A percentile compares a stretch with the other conserved stretches of the same genome.
Evolutionary conservation across 371 early-diverging fungal species (phyloP).

Genomic region (Lichtheimia hyalospora): DNA sequence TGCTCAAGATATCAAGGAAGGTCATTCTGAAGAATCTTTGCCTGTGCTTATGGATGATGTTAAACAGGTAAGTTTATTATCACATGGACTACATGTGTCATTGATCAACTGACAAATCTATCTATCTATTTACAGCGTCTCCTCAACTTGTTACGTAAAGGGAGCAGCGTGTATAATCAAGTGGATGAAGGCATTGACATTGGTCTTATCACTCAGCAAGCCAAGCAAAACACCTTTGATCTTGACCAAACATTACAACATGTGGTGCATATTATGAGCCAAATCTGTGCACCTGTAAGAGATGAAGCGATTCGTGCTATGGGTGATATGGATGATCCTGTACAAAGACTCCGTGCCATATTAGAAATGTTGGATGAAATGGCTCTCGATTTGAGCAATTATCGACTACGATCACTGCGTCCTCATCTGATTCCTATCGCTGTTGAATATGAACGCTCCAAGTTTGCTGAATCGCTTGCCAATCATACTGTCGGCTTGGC

Average conservation of each 20-base stretch:
- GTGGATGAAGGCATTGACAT: conserved; percentile 65
- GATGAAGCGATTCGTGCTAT: conserved; percentile 59
- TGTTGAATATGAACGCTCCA: conserved; percentile 67
- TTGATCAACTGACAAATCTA: background rate
- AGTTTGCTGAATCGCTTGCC: conserved; percentile 57
- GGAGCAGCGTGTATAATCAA: conserved; percentile 26
- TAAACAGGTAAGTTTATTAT: conserved; percentile 41
- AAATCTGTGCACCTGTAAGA: conserved; percentile 77
- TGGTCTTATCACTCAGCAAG: conserved; percentile 58
- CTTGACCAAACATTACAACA: conserved; percentile 37
- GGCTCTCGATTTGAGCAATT: conserved; percentile 78
- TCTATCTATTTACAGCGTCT: conserved; percentile 31
- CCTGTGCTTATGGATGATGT: conserved; percentile 55
- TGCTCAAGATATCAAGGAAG: conserved; percentile 48
- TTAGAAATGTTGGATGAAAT: conserved; percentile 66
- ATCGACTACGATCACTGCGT: conserved; percentile 57
- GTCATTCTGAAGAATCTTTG: conserved; percentile 36
- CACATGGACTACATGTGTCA: background rate
- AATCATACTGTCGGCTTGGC: conserved; percentile 43
- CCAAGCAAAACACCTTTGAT: conserved; percentile 47
- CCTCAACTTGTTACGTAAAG: conserved; percentile 33
- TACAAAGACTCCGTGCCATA: conserved; percentile 44
- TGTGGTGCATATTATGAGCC: conserved; percentile 55
- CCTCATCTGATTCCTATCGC: conserved; percentile 66
- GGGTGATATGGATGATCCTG: conserved; percentile 17